Evolutionary conservation across 441 rosid genomes (phyloP).

Genomic region (Croton laevigatus): DNA sequence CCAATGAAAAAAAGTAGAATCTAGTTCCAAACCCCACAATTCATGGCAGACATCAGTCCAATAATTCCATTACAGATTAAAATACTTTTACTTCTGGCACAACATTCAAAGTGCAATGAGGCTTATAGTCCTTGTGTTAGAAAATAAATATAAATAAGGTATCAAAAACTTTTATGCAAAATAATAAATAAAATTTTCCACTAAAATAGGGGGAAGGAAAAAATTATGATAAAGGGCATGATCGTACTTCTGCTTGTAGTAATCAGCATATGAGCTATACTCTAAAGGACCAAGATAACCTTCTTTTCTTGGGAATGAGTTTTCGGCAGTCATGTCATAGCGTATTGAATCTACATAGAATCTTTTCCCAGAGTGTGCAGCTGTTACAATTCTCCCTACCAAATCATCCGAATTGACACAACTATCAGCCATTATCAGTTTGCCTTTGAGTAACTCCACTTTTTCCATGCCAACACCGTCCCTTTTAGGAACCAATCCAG

Average conservation of each 20-base stretch:
- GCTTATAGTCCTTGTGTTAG: slow-evolving; percentile 37
- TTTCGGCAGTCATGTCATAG: slow-evolving; percentile 91
- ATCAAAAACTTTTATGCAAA: background rate
- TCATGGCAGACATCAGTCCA: slow-evolving; percentile 26
- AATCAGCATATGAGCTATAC: slow-evolving; percentile 94
- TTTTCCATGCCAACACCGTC: slow-evolving; percentile 43
- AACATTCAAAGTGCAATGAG: slow-evolving; percentile 44
- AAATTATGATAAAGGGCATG: slow-evolving; percentile 3
- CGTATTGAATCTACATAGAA: slow-evolving; percentile 91
- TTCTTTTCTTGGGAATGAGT: slow-evolving; percentile 97
- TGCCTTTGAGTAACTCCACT: slow-evolving; percentile 46
- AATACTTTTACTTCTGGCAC: slow-evolving; percentile 48
- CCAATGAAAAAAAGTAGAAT: slow-evolving; percentile 5
- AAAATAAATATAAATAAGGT: slow-evolving; percentile 21
- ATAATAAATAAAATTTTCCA: background rate
- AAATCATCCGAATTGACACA: slow-evolving; percentile 52
- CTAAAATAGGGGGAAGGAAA: background rate
- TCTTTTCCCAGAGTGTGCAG: slow-evolving; percentile 99
- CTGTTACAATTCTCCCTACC: slow-evolving; percentile 87
- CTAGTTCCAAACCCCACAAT: slow-evolving; percentile 10
- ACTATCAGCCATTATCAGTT: slow-evolving; percentile 87
- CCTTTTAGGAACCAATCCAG: slow-evolving; percentile 79
- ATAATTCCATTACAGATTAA: slow-evolving; percentile 29
- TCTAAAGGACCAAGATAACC: slow-evolving; percentile 99
- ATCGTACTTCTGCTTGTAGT: slow-evolving; percentile 93